These are phyloP conservation scores for Suillus subalutaceus DNA, from an alignment of 768 basidiomycete species.

Conservation along the genomic window DNA sequence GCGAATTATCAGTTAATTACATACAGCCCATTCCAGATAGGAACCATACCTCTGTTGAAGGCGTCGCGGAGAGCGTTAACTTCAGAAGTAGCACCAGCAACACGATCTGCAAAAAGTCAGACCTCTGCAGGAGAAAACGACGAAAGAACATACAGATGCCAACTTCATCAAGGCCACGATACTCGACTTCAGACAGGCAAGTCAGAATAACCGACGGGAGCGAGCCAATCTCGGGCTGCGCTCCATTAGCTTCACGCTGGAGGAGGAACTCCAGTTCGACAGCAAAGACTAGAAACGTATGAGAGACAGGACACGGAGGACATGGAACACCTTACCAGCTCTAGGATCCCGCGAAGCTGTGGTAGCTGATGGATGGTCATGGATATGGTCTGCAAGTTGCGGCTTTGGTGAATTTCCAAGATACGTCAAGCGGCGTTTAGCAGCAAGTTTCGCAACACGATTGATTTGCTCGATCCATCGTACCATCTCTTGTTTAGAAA, in stretches of 20 bases:
- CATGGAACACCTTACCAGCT: constrained; percentile 55
- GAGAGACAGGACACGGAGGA: constrained; percentile 11
- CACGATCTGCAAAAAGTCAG: constrained; percentile 58
- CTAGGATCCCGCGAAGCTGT: constrained; percentile 69
- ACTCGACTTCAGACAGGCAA: constrained; percentile 72
- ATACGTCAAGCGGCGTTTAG: constrained; percentile 80
- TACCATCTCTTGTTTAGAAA: constrained; percentile 68
- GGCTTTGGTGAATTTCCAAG: constrained; percentile 77
- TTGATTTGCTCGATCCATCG: constrained; percentile 80
- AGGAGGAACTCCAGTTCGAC: constrained; percentile 74
- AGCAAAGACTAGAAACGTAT: constrained; percentile 59
- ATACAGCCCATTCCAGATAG: background rate
- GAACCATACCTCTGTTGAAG: constrained; percentile 64
- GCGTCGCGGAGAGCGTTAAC: constrained; percentile 72
- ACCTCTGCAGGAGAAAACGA: background rate
- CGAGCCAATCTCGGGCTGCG: constrained; percentile 53
- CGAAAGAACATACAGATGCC: constrained; percentile 69
- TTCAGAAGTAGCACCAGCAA: constrained; percentile 74
- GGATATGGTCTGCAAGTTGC: constrained; percentile 72
- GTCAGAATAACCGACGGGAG: constrained; percentile 68
- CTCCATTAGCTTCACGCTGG: constrained; percentile 59
- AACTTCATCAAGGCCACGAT: constrained; percentile 75
- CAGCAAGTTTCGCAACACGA: constrained; percentile 70
- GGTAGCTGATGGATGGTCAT: constrained; percentile 50
- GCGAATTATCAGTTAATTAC: background rate